Evolutionary conservation across 2,329 filamentous ascomycete species (phyloP), one percentile per base, ranked within the genome.

Genomic region (Phialophora chinensis): DNA sequence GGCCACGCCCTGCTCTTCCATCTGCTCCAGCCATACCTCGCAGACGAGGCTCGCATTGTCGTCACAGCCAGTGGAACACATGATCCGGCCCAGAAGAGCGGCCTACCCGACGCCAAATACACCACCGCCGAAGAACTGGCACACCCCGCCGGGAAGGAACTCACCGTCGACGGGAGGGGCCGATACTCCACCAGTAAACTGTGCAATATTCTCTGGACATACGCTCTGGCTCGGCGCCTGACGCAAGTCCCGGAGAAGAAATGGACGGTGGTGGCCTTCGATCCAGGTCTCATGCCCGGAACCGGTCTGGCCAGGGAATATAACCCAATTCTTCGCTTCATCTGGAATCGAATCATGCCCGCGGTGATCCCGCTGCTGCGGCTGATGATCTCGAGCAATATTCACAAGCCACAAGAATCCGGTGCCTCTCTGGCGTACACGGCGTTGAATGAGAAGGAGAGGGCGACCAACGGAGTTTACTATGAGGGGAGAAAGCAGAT

Each of bases 1-100:
- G 83, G 83, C 4, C 82, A 86, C 69, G 79, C 82, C 14, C 73
- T 85, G 1, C 78, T 86, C 0, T 82, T 83, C 71, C 80, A 81
- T 62, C 78, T 85, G 3, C 76, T 86, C 2, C 74, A 73, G 3
- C 78, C 81, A 0, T 58, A 75, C 52, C 73, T 83, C 6, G 78
- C 78, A 2, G 57, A 71, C 0, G 73, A 78, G 4, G 79, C 79
- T 2, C 78, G 82, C 0, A 77, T 86, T 53, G 74, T 85, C 20
- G 64, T 85, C 47, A 80, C 79, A 0, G 72, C 80, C 2, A 82
- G 79, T 69, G 80, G 79, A 23, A 80, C 79, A 0, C 84, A 86
- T 69, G 82, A 86, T 65, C 82, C 82, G 2, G 78, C 74, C 0
- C 75, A 80, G 59, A 80, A 80, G 54, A 73, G 72, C 0, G 79